These are phyloP conservation scores for Cryomyces minteri DNA, from an alignment of 495 filamentous ascomycete species.

Conservation along the genomic window DNA sequence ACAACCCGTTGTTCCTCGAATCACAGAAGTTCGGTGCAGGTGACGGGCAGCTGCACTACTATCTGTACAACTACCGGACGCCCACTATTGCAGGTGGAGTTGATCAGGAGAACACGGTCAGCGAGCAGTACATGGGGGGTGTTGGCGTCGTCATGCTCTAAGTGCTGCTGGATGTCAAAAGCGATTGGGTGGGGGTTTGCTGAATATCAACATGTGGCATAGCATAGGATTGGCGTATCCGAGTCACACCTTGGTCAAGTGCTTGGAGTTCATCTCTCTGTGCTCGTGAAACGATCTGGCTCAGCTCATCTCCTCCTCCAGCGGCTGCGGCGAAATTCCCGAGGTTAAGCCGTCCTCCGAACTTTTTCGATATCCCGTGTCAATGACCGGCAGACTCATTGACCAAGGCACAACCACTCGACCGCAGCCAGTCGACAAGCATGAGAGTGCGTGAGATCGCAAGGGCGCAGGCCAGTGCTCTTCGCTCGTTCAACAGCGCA, in stretches of 20 bases:
- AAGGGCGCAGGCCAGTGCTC: background rate
- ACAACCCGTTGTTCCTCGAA: slow-evolving; percentile 84
- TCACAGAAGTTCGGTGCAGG: slow-evolving; percentile 86
- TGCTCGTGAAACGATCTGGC: no score
- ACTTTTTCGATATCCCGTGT: no score
- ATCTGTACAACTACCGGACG: slow-evolving; percentile 90
- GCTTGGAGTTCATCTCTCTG: no score
- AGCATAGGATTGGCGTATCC: no score
- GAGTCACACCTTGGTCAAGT: no score
- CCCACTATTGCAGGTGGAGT: slow-evolving; percentile 67
- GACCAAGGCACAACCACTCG: no score
- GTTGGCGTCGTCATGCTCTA: slow-evolving; percentile 78
- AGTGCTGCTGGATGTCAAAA: background rate
- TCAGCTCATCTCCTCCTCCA: no score
- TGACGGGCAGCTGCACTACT: slow-evolving; percentile 88
- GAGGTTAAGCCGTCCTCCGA: no score
- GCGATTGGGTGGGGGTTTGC: no score
- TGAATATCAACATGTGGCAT: no score
- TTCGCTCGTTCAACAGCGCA: background rate
- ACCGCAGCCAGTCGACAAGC: background rate
- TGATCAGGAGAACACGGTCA: slow-evolving; percentile 48
- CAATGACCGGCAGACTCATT: no score
- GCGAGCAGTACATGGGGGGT: slow-evolving; percentile 60
- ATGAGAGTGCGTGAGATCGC: background rate
- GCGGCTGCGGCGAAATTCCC: no score